A percentile compares a stretch with the other conserved stretches of the same genome.
Evolutionary conservation across 331 rosid genomes (phyloP).

Genomic region (Malus hybrid): DNA sequence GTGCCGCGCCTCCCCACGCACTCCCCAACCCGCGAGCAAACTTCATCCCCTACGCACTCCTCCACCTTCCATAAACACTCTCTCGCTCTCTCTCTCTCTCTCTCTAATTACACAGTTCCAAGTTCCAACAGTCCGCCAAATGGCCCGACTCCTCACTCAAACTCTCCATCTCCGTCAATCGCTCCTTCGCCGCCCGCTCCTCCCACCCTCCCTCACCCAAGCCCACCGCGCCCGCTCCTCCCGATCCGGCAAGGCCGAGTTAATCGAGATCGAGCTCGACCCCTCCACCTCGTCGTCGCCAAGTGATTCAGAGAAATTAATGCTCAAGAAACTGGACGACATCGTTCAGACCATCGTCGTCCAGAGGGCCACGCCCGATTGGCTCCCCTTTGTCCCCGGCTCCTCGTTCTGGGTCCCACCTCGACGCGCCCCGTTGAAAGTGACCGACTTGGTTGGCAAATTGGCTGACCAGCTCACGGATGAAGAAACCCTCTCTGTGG

Average conservation of each 20-base stretch:
- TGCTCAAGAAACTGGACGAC: constrained; percentile 59
- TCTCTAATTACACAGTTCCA: neutral
- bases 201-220: neutral
- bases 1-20: neutral
- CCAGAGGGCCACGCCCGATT: constrained; percentile 63
- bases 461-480: constrained; percentile 20
- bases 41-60: neutral
- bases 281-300: constrained; percentile 21
- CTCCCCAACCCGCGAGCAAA: neutral
- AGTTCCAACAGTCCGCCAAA: neutral
- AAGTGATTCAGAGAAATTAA: constrained; percentile 39
- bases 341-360: constrained; percentile 59
- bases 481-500: constrained; percentile 43
- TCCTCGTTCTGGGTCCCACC: constrained; percentile 99
- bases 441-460: constrained; percentile 41
- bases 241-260: constrained; percentile 21
- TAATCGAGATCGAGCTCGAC: constrained; percentile 46
- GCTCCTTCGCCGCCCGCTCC: neutral
- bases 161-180: constrained; percentile 19
- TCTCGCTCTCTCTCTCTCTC: neutral
- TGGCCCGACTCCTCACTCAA: constrained; percentile 34
- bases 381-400: constrained; percentile 88
- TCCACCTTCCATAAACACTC: neutral
- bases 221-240: constrained; percentile 36
- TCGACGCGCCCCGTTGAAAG: constrained; percentile 26